Evolutionary conservation across 305 asterid genomes (phyloP).

Genomic region (Solanum hybrid): DNA sequence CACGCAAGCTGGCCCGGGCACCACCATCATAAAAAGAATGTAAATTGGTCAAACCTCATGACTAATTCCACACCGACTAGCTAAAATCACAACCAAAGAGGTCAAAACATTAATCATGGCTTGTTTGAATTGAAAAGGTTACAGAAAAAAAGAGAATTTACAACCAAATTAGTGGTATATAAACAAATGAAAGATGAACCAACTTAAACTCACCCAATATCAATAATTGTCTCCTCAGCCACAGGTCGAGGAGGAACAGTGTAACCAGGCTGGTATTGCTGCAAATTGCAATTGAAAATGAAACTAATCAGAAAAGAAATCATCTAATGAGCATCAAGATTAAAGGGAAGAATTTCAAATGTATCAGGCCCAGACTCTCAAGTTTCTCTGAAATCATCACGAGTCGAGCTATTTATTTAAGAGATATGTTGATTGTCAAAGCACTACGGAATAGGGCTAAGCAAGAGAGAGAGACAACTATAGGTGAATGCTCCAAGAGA

Average conservation of each 20-base stretch:
- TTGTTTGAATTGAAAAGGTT: background rate
- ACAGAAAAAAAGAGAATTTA: background rate
- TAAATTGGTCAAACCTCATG: background rate
- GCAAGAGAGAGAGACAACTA: background rate
- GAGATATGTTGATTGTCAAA: background rate
- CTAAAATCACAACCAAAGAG: background rate
- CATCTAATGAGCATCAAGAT: background rate
- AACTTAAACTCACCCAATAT: constrained; percentile 60
- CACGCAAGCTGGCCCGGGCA: background rate
- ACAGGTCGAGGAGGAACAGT: constrained; percentile 71
- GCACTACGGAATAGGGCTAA: background rate
- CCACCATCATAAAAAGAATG: background rate
- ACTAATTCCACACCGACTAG: background rate
- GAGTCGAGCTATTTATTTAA: background rate
- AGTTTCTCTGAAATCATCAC: background rate
- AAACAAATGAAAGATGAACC: background rate
- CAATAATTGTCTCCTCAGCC: constrained; percentile 67
- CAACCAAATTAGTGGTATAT: background rate
- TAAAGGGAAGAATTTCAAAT: background rate
- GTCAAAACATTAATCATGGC: background rate
- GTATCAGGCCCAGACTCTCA: background rate
- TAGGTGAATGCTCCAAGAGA: background rate
- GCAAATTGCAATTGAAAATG: constrained; percentile 16
- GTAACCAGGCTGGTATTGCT: constrained; percentile 89
- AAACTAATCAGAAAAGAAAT: background rate